Base-by-base conservation (phyloP, 768 basidiomycete genomes). In the Agrocybe pediades region DNA sequence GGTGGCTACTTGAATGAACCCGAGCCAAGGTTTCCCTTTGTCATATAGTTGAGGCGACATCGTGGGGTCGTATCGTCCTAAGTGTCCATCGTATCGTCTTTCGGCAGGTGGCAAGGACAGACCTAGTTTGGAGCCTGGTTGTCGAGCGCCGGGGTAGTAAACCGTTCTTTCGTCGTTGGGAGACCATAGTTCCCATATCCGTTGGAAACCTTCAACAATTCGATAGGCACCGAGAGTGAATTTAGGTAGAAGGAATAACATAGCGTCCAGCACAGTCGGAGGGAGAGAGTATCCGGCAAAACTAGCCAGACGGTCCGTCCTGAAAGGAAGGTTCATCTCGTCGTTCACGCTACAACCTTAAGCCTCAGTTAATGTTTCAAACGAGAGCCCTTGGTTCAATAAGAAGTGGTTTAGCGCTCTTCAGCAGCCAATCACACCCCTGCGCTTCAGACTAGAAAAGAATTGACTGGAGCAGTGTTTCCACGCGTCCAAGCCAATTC, bases 201-300 rank as follows among this genome's bases (percentile, higher is more conserved):
- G n/a, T n/a, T n/a, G n/a, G 5, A 4, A 19, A 15, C 16, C 43
- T 40, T 1, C 20, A 21, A 0, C 51, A 9, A 2, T n/a, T n/a
- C n/a, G n/a, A n/a, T 60, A 56, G 0, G 62, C 58, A n/a, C 60
- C 60, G 25, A 46, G 63, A 0, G 58, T 46, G 1, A 39, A 25
- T 15, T 21, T 29, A 0, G 56, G 56, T 0, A 58, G 17, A 11
- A 46, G 25, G 48, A 46, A 58, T 1, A 11, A 16, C 46, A 58
- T 49, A 0, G 23, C 29, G 11, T 43, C 29, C 3, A 19, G 13
- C 1, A 36, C 16, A 0, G 36, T 43, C 2, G 47, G 53, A n/a
- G 11, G 19, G 2, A 17, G 25, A 0, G 6, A 9, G 23, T 55
- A 55, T 11, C 54, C 54, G 16, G 47, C 41, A 1, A 20, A 44